Base-by-base conservation (phyloP, 129 eudicot species). In the Mikania micrantha region DNA sequence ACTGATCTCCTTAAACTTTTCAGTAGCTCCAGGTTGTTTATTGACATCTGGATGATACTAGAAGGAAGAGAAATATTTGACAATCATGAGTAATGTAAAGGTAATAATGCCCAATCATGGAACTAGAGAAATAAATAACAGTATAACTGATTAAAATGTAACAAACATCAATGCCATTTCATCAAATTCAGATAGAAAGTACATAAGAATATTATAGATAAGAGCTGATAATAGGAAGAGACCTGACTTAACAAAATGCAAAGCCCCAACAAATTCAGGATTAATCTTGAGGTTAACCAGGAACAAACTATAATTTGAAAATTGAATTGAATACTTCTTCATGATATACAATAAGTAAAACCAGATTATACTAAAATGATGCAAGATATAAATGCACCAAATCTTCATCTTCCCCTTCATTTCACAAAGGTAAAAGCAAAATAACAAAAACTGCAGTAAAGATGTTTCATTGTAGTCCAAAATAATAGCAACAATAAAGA, bases 31-130 rank as follows among this genome's bases (percentile, higher is more conserved):
- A 42, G 96, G 99, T 75, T 89, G 88, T 77, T 93, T 93, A 78
- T 93, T 93, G 75, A 89, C 99, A 78, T 93, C 99, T 19, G 99
- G 99, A 63, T 93, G 99, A 69, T 84, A 93, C 99, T 93, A 84
- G 56, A 80, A 39, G 40, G 32, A 52, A 75, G 22, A 40, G 35
- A 15, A 32, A 64, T 11, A 68, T 41, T 28, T 20, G 40, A 20
- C 76, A 19, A 48, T 54, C 65, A 80, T 75, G 17, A 80, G 24
- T 49, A 19, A 69, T 19, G 31, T 52, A 60, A 70, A 47, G 60
- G 17, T 25, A 29, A 39, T 28, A 24, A 58, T 29, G 64, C 64
- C 17, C 63, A 29, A 15, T 58, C 24, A 58, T 7, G 21, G 29
- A 58, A 58, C 24, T 57, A 58, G 22, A 29, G 12, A 29, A 58